Percentiles rank a stretch among this genome's conserved stretches.
Conservation (phyloP, 768 basidiomycete species). For the Macrolepiota fuliginosa region DNA sequence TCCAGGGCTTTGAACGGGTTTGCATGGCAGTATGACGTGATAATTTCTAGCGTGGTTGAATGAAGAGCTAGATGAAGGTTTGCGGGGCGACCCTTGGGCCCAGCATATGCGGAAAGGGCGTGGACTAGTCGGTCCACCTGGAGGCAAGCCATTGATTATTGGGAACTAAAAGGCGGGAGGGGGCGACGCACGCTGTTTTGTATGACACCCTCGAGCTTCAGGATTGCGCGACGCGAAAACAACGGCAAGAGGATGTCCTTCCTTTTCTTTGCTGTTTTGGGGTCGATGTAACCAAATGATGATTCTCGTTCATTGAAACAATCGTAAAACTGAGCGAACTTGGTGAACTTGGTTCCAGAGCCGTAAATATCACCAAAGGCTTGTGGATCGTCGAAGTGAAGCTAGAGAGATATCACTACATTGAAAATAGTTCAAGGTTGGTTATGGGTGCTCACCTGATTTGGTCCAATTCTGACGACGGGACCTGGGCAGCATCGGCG, state of each 20-base stretch:
- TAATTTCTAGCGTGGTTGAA: constrained; percentile 27
- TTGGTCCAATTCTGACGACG: constrained; percentile 34
- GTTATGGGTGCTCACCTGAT: constrained; percentile 25
- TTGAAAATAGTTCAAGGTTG: neutral
- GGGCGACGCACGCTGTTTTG: constrained; percentile 23
- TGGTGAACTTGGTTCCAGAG: constrained; percentile 21
- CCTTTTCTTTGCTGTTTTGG: constrained; percentile 23
- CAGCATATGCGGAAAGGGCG: constrained; percentile 8
- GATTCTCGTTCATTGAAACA: constrained; percentile 23
- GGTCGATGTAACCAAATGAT: constrained; percentile 25
- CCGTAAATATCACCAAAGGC: constrained; percentile 34
- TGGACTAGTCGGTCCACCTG: constrained; percentile 24
- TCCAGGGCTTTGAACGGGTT: constrained; percentile 23
- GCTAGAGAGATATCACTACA: constrained; percentile 15
- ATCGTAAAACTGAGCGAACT: constrained; percentile 26
- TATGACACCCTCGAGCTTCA: constrained; percentile 26
- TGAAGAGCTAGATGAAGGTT: constrained; percentile 25
- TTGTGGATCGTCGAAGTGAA: constrained; percentile 34
- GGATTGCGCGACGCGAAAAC: constrained; percentile 32
- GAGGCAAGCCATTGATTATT: neutral
- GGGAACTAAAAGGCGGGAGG: neutral
- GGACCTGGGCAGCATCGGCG: constrained; percentile 23
- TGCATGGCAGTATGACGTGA: constrained; percentile 30
- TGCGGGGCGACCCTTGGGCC: constrained; percentile 6
- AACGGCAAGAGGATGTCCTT: constrained; percentile 27